Evolutionary conservation across 768 basidiomycete genomes (phyloP).

Genomic region (Daedaleopsis sinensis): DNA sequence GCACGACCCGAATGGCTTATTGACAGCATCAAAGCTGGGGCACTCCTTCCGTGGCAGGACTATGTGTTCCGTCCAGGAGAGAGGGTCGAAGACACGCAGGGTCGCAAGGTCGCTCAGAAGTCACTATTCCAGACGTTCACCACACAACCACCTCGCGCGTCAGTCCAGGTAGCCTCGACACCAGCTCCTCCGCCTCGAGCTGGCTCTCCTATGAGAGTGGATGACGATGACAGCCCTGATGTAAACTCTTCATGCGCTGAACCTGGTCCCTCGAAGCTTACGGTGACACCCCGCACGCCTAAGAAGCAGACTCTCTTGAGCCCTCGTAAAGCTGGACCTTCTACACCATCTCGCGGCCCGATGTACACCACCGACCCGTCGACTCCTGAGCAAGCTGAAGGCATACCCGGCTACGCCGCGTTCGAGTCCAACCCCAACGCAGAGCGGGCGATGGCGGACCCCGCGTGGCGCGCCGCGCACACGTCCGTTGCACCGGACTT

Average conservation of each 20-base stretch:
- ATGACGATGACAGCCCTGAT: background rate
- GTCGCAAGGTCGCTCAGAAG: slow-evolving; percentile 42
- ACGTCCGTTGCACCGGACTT: slow-evolving; percentile 88
- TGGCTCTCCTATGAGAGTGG: background rate
- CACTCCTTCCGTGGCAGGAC: slow-evolving; percentile 78
- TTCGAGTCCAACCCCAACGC: slow-evolving; percentile 73
- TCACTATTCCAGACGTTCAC: slow-evolving; percentile 33
- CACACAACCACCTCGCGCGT: slow-evolving; percentile 3
- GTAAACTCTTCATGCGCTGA: background rate
- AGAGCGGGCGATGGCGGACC: slow-evolving; percentile 77
- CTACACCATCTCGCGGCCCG: slow-evolving; percentile 24
- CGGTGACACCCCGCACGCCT: slow-evolving; percentile 18
- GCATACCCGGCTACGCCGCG: slow-evolving; percentile 67
- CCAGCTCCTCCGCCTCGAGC: background rate
- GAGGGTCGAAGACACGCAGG: slow-evolving; percentile 53
- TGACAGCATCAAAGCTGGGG: slow-evolving; percentile 69
- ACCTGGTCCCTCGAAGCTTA: slow-evolving; percentile 4
- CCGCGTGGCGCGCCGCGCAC: slow-evolving; percentile 85
- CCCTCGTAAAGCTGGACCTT: slow-evolving; percentile 5
- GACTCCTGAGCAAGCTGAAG: slow-evolving; percentile 44
- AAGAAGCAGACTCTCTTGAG: slow-evolving; percentile 14
- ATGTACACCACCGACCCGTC: slow-evolving; percentile 47
- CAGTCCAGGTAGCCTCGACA: background rate
- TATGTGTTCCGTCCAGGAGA: slow-evolving; percentile 62
- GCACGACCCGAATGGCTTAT: slow-evolving; percentile 88